Evolutionary conservation across 2,329 filamentous ascomycete genomes (phyloP).

Genomic region (Fusarium sp.): DNA sequence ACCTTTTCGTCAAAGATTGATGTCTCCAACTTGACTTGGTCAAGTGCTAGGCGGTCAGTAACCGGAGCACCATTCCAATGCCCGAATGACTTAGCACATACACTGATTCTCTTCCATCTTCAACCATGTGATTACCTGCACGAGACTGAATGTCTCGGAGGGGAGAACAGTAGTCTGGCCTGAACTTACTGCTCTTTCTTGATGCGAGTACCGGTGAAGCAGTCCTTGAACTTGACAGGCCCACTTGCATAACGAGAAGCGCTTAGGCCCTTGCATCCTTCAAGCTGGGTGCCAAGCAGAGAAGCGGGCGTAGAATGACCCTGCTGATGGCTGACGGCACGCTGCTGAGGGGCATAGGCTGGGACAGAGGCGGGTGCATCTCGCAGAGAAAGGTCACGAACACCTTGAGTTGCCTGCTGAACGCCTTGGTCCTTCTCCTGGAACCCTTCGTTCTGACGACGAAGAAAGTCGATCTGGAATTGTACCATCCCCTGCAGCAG

Average conservation of each 20-base stretch:
- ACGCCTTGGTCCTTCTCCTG: neutral
- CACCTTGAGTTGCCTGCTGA: constrained; percentile 10
- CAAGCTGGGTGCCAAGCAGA: neutral
- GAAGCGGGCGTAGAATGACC: neutral
- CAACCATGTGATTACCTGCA: neutral
- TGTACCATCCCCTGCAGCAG: constrained; percentile 37
- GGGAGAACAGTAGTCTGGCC: neutral
- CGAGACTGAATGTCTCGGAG: neutral
- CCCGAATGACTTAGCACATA: neutral
- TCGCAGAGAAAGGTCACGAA: neutral
- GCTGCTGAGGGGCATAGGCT: neutral
- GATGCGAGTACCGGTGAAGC: constrained; percentile 25
- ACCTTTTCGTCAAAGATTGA: neutral
- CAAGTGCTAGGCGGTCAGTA: neutral
- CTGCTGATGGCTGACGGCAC: neutral
- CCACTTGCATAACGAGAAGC: constrained; percentile 31
- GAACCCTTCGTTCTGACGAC: neutral
- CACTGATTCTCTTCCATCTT: neutral
- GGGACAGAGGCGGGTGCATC: neutral
- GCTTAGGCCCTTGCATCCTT: constrained; percentile 24
- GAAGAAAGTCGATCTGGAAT: neutral
- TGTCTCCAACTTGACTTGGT: constrained; percentile 8
- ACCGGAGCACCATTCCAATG: neutral
- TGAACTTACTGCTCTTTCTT: neutral
- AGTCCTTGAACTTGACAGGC: constrained; percentile 1